Evolutionary conservation across 345 rosid genomes (phyloP), one percentile per base, ranked within the genome.

Genomic region (Rhizophora mangle): DNA sequence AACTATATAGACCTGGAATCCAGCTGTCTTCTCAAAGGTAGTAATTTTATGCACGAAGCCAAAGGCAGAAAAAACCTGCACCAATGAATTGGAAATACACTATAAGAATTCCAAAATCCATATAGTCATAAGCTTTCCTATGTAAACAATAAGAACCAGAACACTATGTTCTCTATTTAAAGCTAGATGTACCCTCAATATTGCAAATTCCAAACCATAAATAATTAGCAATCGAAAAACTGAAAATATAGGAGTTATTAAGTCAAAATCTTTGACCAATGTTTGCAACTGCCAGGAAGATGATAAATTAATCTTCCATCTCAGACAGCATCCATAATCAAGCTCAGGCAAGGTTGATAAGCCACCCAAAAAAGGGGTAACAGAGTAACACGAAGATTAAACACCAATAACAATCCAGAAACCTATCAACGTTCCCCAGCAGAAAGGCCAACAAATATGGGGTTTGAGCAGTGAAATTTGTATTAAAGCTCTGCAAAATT

Each of bases 1-100:
- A 43, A 43, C 62, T 47, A 59, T 36, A 37, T 11, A 63, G 61
- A 89, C 99, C 90, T 96, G 99, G 70, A 90, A 96, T 61, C 99
- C 97, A 63, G 96, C 98, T 37, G 97, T 92, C 87, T 96, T 96
- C 85, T 96, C 99, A 60, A 96, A 96, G 61, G 97, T 90, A 57
- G 99, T 89, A 78, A 96, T 96, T 82, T 96, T 96, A 81, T 92
- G 98, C 59, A 96, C 99, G 76, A 86, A 90, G 65, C 99, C 99
- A 82, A 96, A 96, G 52, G 99, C 94, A 69, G 99, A 96, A 89
- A 96, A 96, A 7, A 96, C 99, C 99, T 96, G 90, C 88, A 85
- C 54, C 22, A 75, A 59, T 68, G 24, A 76, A 69, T 13, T 24
- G 24, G 60, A 24, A n/a, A 56, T 27, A 2, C 60, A 56, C 11